A percentile compares a stretch with the other conserved stretches of the same genome.
Evolutionary conservation across 345 rosid species (phyloP).

Genomic region (Arabidopsis arenosa): DNA sequence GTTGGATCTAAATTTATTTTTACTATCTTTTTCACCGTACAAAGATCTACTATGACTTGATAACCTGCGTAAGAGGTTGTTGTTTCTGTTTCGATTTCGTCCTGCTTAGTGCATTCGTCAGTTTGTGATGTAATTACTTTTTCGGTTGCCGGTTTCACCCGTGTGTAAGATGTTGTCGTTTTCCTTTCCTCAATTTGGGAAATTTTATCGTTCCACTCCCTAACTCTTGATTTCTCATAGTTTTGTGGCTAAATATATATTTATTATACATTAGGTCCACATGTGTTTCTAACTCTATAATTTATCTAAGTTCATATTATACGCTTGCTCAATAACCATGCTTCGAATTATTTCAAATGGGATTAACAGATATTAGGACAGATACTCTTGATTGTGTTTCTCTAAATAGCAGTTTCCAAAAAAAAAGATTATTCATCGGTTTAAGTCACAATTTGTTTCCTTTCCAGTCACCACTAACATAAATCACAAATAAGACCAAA

Average conservation of each 20-base stretch:
- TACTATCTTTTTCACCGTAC: slow-evolving; percentile 7
- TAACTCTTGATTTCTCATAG: background rate
- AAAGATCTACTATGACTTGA: slow-evolving; percentile 21
- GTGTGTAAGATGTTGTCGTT: background rate
- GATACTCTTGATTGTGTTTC: background rate
- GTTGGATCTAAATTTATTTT: slow-evolving; percentile 20
- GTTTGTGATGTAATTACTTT: slow-evolving; percentile 12
- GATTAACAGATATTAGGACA: too few species aligned
- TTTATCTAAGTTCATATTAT: too few species aligned
- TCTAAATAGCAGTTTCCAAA: background rate
- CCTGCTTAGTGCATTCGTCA: background rate
- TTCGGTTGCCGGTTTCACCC: slow-evolving; percentile 21
- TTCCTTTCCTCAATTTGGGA: background rate
- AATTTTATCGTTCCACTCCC: background rate
- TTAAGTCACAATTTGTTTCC: background rate
- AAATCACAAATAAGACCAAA: slow-evolving; percentile 5
- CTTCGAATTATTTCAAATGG: too few species aligned
- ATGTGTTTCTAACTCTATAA: background rate
- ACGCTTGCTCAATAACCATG: background rate
- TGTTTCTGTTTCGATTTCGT: background rate
- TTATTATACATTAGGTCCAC: background rate
- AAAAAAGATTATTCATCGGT: background rate
- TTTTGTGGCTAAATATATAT: background rate
- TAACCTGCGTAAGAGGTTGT: slow-evolving; percentile 31
- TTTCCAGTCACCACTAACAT: background rate